Evolutionary conservation across 768 basidiomycete genomes (phyloP).

Genomic region (Peribolospora baueri): DNA sequence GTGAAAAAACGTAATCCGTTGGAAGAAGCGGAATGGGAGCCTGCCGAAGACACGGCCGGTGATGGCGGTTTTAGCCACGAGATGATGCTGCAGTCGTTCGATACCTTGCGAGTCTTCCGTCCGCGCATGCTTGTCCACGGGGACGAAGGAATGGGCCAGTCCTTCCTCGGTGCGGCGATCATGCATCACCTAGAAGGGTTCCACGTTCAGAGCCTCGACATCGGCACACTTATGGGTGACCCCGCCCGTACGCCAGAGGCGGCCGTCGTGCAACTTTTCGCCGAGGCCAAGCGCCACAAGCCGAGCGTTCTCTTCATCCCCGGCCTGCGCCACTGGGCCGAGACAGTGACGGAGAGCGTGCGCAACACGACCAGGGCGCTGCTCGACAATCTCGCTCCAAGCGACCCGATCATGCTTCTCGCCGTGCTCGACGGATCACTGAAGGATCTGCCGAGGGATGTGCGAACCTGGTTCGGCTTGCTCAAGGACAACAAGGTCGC

Average conservation of each 20-base stretch:
- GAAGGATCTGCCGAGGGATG: conserved; percentile 46
- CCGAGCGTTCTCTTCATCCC: conserved; percentile 91
- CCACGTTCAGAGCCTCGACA: conserved; percentile 77
- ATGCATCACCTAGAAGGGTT: conserved; percentile 88
- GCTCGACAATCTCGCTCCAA: conserved; percentile 70
- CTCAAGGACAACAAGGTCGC: conserved; percentile 48
- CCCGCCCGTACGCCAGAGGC: conserved; percentile 72
- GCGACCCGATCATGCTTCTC: conserved; percentile 78
- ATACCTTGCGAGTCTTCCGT: conserved; percentile 67
- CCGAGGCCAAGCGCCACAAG: conserved; percentile 90
- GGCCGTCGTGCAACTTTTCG: conserved; percentile 75
- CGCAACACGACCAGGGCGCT: conserved; percentile 66
- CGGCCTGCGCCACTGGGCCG: conserved; percentile 60
- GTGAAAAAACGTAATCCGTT: conserved; percentile 59
- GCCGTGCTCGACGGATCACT: conserved; percentile 64
- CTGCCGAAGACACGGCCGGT: conserved; percentile 32
- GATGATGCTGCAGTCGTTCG: conserved; percentile 67
- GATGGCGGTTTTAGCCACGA: conserved; percentile 75
- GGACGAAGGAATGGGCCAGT: conserved; percentile 65
- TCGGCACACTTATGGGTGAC: conserved; percentile 68
- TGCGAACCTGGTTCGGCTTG: conserved; percentile 70
- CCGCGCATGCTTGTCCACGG: conserved; percentile 71
- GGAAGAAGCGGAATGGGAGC: conserved; percentile 89
- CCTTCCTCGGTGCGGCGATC: conserved; percentile 66
- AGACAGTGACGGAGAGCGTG: conserved; percentile 58